These are phyloP conservation scores for Yarrowia keelungensis DNA, from an alignment of 805 yeast species.

Conservation along the genomic window DNA sequence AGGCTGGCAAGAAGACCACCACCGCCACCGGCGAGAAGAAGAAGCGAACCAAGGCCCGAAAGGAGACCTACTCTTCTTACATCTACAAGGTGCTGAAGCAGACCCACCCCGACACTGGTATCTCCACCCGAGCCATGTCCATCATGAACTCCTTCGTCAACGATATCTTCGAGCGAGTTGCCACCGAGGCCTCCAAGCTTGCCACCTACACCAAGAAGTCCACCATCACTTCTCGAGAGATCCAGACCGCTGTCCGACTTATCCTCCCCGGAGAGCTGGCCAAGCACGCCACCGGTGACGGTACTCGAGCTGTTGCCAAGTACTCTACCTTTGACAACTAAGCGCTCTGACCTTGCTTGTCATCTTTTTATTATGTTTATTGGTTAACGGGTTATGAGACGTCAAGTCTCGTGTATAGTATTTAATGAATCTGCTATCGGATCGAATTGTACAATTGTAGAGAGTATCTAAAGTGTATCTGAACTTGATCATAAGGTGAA, in stretches of 20 bases:
- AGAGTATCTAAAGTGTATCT: background rate
- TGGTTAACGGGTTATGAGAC: constrained; percentile 39
- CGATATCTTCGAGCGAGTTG: constrained; percentile 98
- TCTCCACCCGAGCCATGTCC: constrained; percentile 98
- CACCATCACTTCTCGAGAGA: constrained; percentile 97
- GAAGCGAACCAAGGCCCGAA: constrained; percentile 94
- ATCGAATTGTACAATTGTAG: background rate
- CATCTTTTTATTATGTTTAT: constrained; percentile 37
- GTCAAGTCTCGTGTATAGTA: constrained; percentile 35
- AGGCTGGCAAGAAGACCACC: constrained; percentile 89
- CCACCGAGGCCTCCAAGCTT: constrained; percentile 95
- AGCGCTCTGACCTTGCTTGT: constrained; percentile 11
- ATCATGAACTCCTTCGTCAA: constrained; percentile 98
- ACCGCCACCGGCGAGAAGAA: constrained; percentile 77
- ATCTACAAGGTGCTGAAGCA: constrained; percentile 98
- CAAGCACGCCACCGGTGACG: constrained; percentile 98
- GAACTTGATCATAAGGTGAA: too few relatives aligned
- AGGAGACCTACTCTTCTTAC: constrained; percentile 97
- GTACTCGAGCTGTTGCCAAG: constrained; percentile 97
- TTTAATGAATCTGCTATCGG: constrained; percentile 37
- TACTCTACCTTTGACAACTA: constrained; percentile 67
- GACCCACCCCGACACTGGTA: constrained; percentile 99
- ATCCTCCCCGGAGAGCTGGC: constrained; percentile 98
- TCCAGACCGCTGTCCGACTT: constrained; percentile 97
- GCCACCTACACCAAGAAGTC: constrained; percentile 99